phyloP scores from a whole-genome alignment of 2,329 filamentous ascomycete species.

The Aspergillus caelatus region DNA sequence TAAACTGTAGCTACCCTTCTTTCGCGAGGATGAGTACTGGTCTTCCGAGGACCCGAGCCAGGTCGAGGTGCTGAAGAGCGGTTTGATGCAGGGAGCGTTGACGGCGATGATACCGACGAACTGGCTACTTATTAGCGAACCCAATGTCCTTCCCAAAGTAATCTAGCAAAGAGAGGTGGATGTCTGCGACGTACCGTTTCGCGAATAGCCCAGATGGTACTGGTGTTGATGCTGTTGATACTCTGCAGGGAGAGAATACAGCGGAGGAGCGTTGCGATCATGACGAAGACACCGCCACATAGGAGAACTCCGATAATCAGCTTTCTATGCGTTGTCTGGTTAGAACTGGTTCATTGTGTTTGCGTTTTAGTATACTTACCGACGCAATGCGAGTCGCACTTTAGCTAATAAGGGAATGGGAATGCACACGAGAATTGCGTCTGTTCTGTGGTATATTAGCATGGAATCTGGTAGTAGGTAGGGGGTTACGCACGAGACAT shows the following conservation, averaged over 20 bases:
- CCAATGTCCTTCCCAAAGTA: background rate
- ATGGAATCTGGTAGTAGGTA: no score
- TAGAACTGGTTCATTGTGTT: background rate
- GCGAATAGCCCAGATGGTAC: conserved; percentile 49
- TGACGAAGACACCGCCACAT: conserved; percentile 50
- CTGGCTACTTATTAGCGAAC: conserved; percentile 18
- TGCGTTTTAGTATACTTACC: conserved; percentile 17
- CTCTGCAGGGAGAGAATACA: conserved; percentile 43
- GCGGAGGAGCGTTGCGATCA: conserved; percentile 47
- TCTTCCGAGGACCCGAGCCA: conserved; percentile 19
- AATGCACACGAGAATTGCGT: conserved; percentile 33
- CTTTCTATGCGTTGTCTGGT: conserved; percentile 29
- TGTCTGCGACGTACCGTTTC: conserved; percentile 38
- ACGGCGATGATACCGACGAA: conserved; percentile 50
- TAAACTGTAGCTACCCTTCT: conserved; percentile 12
- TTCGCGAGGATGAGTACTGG: conserved; percentile 5
- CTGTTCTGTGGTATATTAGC: conserved; percentile 5
- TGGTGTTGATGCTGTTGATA: conserved; percentile 41
- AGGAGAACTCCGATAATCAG: conserved; percentile 44
- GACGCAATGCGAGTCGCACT: conserved; percentile 40
- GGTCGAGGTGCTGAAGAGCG: conserved; percentile 37
- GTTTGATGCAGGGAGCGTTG: conserved; percentile 47
- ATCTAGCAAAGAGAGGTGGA: no score
- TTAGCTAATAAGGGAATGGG: conserved; percentile 46
- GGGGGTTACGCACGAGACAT: conserved; percentile 35